These are phyloP conservation scores for Verticillium dahliae DNA, from an alignment of 2,329 filamentous ascomycete genomes.

Conservation along the genomic window DNA sequence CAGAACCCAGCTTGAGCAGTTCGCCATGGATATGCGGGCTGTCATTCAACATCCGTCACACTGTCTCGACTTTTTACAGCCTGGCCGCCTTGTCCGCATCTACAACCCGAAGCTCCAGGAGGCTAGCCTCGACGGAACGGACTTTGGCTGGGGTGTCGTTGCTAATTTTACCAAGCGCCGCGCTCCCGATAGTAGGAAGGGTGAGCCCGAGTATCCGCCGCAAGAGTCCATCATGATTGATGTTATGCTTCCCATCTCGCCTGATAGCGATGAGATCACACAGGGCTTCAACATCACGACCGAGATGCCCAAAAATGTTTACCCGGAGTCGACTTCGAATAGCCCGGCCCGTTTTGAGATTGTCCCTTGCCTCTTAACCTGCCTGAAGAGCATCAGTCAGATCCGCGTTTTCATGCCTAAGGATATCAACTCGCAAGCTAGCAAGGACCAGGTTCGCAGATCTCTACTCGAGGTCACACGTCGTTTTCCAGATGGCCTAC, in stretches of 20 bases:
- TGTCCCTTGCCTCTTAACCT: slow-evolving; percentile 79
- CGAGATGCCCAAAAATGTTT: slow-evolving; percentile 59
- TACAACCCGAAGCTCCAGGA: slow-evolving; percentile 55
- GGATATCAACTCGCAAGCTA: slow-evolving; percentile 62
- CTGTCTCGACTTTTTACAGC: slow-evolving; percentile 75
- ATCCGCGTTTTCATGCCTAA: slow-evolving; percentile 77
- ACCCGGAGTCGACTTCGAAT: slow-evolving; percentile 49
- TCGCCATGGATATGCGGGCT: slow-evolving; percentile 81
- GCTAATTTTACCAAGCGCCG: slow-evolving; percentile 65
- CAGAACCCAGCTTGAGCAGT: slow-evolving; percentile 74
- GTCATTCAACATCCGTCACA: slow-evolving; percentile 91
- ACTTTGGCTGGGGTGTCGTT: slow-evolving; percentile 94
- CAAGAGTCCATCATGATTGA: slow-evolving; percentile 81
- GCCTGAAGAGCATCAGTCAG: slow-evolving; percentile 77
- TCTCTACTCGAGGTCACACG: slow-evolving; percentile 71
- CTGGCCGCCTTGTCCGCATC: slow-evolving; percentile 81
- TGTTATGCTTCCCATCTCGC: slow-evolving; percentile 60
- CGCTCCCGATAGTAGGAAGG: slow-evolving; percentile 49
- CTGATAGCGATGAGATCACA: slow-evolving; percentile 40
- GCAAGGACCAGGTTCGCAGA: slow-evolving; percentile 61
- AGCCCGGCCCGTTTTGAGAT: slow-evolving; percentile 70
- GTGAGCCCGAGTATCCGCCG: slow-evolving; percentile 59
- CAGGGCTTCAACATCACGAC: slow-evolving; percentile 24
- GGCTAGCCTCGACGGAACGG: slow-evolving; percentile 43
- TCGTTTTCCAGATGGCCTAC: slow-evolving; percentile 87